Conservation (phyloP, 2,329 filamentous ascomycete genomes). For the Ascosphaera aggregata region DNA sequence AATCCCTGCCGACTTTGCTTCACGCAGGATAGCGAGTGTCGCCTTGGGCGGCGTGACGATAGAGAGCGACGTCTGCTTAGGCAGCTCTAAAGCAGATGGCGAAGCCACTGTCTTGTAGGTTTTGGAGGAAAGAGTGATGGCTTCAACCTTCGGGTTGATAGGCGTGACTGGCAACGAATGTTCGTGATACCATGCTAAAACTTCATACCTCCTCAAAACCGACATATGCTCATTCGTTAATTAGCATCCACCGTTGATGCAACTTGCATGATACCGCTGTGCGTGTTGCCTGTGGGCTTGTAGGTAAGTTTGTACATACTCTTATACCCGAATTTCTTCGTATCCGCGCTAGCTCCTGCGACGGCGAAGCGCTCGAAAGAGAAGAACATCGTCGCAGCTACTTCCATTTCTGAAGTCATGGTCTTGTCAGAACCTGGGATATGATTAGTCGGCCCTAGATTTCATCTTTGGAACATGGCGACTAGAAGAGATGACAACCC, state of each 20-base stretch:
- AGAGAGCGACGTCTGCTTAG: constrained; percentile 50
- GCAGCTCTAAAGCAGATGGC: constrained; percentile 40
- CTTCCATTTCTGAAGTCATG: constrained; percentile 28
- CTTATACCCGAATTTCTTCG: constrained; percentile 71
- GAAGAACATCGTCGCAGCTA: constrained; percentile 58
- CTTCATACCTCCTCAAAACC: constrained; percentile 20
- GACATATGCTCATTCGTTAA: not conserved
- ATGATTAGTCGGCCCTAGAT: too few species aligned
- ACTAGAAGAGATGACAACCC: too few species aligned
- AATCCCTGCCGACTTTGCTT: constrained; percentile 53
- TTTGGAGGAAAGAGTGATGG: constrained; percentile 37
- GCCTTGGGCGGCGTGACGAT: constrained; percentile 69
- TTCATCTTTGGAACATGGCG: too few species aligned
- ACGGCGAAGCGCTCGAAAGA: constrained; percentile 60
- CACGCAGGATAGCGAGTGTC: constrained; percentile 49
- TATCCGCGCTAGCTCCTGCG: constrained; percentile 68
- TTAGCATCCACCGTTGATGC: too few species aligned
- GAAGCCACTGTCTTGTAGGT: constrained; percentile 41
- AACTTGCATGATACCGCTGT: too few species aligned
- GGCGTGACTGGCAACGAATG: constrained; percentile 58
- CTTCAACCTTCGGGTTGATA: constrained; percentile 49
- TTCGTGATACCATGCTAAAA: constrained; percentile 71
- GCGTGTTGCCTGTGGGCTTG: too few species aligned
- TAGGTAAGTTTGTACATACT: constrained; percentile 25
- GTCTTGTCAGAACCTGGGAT: too few species aligned